Conservation (phyloP, 2,329 filamentous ascomycete species). For the Drechslerella coelobrocha region DNA sequence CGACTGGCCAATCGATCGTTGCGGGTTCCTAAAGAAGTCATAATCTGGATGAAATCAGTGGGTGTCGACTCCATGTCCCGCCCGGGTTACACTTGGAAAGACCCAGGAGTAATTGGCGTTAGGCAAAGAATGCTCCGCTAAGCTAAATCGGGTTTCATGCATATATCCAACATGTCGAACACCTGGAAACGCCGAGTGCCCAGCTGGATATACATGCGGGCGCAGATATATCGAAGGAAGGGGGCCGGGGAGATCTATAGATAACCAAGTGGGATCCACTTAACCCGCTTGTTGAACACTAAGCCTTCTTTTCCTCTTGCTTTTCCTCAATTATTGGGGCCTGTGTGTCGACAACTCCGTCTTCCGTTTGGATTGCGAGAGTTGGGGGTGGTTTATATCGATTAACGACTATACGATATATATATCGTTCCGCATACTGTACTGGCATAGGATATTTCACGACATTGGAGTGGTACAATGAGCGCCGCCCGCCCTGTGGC, state of each 20-base stretch:
- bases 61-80: background rate
- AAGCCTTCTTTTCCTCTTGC: conserved; percentile 16
- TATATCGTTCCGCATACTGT: too few relatives aligned
- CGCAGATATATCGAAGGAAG: conserved; percentile 3
- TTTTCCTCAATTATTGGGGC: background rate
- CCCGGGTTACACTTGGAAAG: background rate
- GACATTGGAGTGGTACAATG: background rate
- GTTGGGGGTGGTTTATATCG: conserved; percentile 14
- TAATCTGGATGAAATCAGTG: background rate
- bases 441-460: background rate
- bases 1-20: background rate
- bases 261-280: conserved; percentile 19
- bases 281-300: background rate
- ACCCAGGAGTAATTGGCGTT: conserved; percentile 7
- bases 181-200: background rate
- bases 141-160: conserved; percentile 11
- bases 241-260: background rate
- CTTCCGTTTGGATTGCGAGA: conserved; percentile 30
- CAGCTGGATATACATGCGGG: background rate
- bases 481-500: conserved; percentile 11
- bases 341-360: background rate
- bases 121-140: conserved; percentile 20
- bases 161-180: conserved; percentile 38
- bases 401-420: too few relatives aligned
- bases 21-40: background rate